Percentiles rank a stretch among this genome's conserved stretches.
These are phyloP conservation scores for Phragmites australis DNA, from an alignment of 176 grass and related monocot species.

Conservation along the genomic window DNA sequence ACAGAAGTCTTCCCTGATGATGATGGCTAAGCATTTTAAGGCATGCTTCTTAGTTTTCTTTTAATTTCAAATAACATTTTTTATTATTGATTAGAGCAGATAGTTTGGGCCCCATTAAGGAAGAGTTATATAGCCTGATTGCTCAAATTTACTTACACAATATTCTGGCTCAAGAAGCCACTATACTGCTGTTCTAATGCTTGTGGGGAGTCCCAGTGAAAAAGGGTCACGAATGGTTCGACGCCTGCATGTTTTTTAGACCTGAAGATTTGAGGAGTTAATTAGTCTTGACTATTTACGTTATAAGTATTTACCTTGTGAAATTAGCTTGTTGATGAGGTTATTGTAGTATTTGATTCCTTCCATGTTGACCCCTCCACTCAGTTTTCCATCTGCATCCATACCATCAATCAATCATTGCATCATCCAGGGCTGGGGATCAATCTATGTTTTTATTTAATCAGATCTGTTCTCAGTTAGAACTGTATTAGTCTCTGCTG, in stretches of 20 bases:
- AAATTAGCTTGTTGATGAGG: constrained; percentile 75
- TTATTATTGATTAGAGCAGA: constrained; percentile 8
- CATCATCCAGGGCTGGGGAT: constrained; percentile 4
- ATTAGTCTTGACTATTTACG: background rate
- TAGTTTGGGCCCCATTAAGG: background rate
- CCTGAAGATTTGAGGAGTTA: background rate
- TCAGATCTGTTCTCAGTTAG: background rate
- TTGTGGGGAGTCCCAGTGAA: constrained; percentile 91
- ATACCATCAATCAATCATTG: constrained; percentile 4
- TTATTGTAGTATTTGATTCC: constrained; percentile 88
- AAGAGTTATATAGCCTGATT: constrained; percentile 1
- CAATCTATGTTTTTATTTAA: background rate
- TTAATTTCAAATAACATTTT: constrained; percentile 16
- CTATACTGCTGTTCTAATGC: constrained; percentile 68
- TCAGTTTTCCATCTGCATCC: constrained; percentile 67
- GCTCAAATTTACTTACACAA: constrained; percentile 65
- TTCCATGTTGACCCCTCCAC: constrained; percentile 66
- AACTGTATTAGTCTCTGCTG: background rate
- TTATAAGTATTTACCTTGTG: constrained; percentile 47
- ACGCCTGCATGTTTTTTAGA: constrained; percentile 51
- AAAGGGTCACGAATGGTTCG: constrained; percentile 84
- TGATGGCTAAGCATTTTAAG: constrained; percentile 7
- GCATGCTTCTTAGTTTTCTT: constrained; percentile 7
- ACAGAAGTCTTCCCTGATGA: constrained; percentile 68
- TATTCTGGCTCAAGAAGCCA: constrained; percentile 64